A percentile compares a stretch with the other conserved stretches of the same genome.
Evolutionary conservation across 805 yeast species (phyloP).

Genomic region (Monosporozyma unispora): DNA sequence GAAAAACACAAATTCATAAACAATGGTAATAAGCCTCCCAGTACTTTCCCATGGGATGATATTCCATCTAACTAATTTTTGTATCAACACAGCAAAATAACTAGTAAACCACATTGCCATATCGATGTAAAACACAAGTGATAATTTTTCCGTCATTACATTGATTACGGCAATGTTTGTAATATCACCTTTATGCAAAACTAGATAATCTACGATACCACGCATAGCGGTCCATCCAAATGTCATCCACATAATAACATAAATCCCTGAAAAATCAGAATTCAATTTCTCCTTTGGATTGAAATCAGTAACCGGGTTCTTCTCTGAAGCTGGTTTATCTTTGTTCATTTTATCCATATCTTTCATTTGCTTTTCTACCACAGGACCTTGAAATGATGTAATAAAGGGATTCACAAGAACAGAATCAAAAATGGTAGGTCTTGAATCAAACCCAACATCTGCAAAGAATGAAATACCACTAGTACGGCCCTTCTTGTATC

Average conservation of each 20-base stretch:
- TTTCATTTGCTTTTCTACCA: slow-evolving; percentile 21
- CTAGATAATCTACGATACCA: slow-evolving; percentile 44
- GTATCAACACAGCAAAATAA: slow-evolving; percentile 54
- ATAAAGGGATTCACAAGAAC: slow-evolving; percentile 24
- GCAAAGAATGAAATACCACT: slow-evolving; percentile 40
- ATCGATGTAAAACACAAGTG: slow-evolving; percentile 64
- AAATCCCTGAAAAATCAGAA: slow-evolving; percentile 61
- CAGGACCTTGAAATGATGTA: slow-evolving; percentile 26
- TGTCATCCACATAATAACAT: slow-evolving; percentile 68
- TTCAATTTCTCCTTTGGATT: neutral
- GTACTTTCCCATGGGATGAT: slow-evolving; percentile 48
- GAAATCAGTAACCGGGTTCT: neutral
- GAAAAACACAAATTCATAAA: slow-evolving; percentile 48
- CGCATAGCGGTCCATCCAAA: slow-evolving; percentile 47
- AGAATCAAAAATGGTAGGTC: slow-evolving; percentile 46
- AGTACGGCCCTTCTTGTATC: slow-evolving; percentile 4
- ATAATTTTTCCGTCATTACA: slow-evolving; percentile 50
- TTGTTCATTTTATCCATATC: slow-evolving; percentile 8
- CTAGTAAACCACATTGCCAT: slow-evolving; percentile 58
- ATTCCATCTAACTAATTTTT: slow-evolving; percentile 39
- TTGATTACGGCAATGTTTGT: slow-evolving; percentile 43
- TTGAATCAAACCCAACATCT: slow-evolving; percentile 39
- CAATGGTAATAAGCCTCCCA: slow-evolving; percentile 56
- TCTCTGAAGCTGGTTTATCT: slow-evolving; percentile 3
- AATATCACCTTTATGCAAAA: slow-evolving; percentile 32